Base-by-base conservation (phyloP, 129 eudicot species). In the Helianthus tuberosus region DNA sequence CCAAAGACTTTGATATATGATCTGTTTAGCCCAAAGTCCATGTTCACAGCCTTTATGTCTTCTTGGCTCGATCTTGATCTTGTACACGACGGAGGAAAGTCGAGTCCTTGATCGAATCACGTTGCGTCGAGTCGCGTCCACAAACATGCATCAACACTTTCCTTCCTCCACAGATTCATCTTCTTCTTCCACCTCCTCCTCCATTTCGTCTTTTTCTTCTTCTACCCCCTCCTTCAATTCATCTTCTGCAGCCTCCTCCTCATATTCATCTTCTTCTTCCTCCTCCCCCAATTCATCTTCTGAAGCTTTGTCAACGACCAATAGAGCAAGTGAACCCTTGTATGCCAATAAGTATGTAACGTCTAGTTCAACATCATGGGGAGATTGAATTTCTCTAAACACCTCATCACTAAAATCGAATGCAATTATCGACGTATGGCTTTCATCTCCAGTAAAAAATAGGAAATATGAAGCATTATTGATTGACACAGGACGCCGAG, bases 261-360 rank as follows among this genome's bases (percentile, higher is more conserved):
- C 38, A 5, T 14, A 11, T 17, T 58, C 63, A 57, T 23, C 64
- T 9, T 9, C 64, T 6, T 6, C 36, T 17, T 20, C 23, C 23
- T 20, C 23, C 23, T 52, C 58, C 5, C 0, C n/a, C 7, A 52
- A 52, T 12, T 17, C 20, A 6, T 5, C 64, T 1, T 20, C 64
- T 17, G 5, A 9, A 6, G 7, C 38, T 20, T 59, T 6, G 5
- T 10, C 39, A 17, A 25, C 10, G 11, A n/a, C 64, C 64, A 59
- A 59, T 14, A 59, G 9, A 59, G 41, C 64, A 59, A 59, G 64
- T 59, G 39, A 59, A 20, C 39, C 39, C 12, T 59, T 59, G 39
- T 59, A 59, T 10, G 9, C 5, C 36, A 59, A 20, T 10, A 59
- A 3, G 38, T 10, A 59, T 59, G 36, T 11, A 20, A 20, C 2